Percentiles rank a stretch among this genome's conserved stretches.
These are phyloP conservation scores for Oenanthe sinensis DNA, from an alignment of 129 eudicot genomes.

Conservation along the genomic window DNA sequence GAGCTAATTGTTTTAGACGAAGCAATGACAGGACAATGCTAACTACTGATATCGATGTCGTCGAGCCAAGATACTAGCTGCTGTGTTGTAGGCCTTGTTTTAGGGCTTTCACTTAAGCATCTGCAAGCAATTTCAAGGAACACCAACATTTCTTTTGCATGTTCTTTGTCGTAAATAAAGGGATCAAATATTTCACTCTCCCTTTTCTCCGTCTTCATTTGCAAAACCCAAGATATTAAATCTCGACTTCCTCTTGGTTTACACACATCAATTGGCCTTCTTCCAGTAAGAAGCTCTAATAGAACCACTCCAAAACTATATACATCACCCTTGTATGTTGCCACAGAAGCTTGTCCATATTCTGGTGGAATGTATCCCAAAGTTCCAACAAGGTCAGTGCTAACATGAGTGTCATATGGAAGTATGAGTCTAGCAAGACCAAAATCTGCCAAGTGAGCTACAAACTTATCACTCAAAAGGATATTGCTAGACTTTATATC, in stretches of 20 bases:
- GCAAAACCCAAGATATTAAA: conserved; percentile 8
- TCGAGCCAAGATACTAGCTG: conserved; percentile 11
- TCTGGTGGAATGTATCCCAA: conserved; percentile 30
- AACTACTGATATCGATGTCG: not conserved
- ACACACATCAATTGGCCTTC: conserved; percentile 21
- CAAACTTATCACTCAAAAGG: conserved; percentile 16
- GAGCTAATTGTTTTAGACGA: not conserved
- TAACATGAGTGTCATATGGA: conserved; percentile 26
- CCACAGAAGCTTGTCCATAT: conserved; percentile 21
- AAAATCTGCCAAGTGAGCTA: conserved; percentile 30
- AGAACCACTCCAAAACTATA: conserved; percentile 30
- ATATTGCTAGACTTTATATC: conserved; percentile 29
- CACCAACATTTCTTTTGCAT: not conserved
- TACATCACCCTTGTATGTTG: conserved; percentile 25
- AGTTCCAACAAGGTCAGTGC: conserved; percentile 26
- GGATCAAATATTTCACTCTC: conserved; percentile 10
- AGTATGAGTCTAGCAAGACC: conserved; percentile 22
- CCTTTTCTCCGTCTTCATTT: conserved; percentile 12
- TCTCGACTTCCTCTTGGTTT: conserved; percentile 10
- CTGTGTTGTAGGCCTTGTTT: conserved; percentile 11
- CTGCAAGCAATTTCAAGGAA: conserved; percentile 10
- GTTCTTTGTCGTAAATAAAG: not conserved
- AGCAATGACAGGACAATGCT: conserved; percentile 4
- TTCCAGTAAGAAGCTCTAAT: conserved; percentile 25
- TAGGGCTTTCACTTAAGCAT: conserved; percentile 3